Base-by-base conservation (phyloP, 2,329 filamentous ascomycete species). In the Mycosphaerella sp. region DNA sequence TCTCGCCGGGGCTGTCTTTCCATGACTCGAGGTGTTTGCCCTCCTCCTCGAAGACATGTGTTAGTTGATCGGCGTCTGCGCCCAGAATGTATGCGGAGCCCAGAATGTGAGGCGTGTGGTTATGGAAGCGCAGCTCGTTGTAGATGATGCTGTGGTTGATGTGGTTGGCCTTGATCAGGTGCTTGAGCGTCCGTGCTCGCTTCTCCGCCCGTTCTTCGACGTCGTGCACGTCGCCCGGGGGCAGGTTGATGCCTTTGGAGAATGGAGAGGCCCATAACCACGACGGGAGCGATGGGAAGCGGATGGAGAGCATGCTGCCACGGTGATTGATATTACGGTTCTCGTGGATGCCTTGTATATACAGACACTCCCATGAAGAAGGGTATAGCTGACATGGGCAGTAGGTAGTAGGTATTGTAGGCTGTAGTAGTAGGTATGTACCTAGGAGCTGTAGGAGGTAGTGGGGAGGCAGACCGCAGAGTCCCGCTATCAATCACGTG, bases 131-230 rank as follows among this genome's bases (percentile, higher is more conserved):
- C 4, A 86, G 75, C 50, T 86, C 70, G 68, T 91, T 83, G 70
- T 87, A 93, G 51, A 95, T 73, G 61, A 97, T 84, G 32, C 89
- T 83, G 72, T 95, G 82, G 68, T 93, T 95, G 62, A 85, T 85
- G 73, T 98, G 93, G 69, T 97, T 97, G 49, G 91, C 85, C 70
- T 87, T 89, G 57, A 98, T 71, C 11, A 98, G 77, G 72, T 97
- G 90, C 74, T 95, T 96, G 58, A 98, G 78, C 17, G 88, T 88
- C 57, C 92, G 79, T 14, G 86, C 83, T 53, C 87, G 79, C 70
- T 89, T 92, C 67, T 95, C 89, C 7, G 84, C 79, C 45, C 83
- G 79, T 4, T 85, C 86, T 73, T 97, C 92, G 64, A 95, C 80
- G 69, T 87, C 81, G 72, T 95, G 83, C 54, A 89, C 78, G 59